Evolutionary conservation across 139 green algal genomes (phyloP).

Genomic region (Chloropicon primus): DNA sequence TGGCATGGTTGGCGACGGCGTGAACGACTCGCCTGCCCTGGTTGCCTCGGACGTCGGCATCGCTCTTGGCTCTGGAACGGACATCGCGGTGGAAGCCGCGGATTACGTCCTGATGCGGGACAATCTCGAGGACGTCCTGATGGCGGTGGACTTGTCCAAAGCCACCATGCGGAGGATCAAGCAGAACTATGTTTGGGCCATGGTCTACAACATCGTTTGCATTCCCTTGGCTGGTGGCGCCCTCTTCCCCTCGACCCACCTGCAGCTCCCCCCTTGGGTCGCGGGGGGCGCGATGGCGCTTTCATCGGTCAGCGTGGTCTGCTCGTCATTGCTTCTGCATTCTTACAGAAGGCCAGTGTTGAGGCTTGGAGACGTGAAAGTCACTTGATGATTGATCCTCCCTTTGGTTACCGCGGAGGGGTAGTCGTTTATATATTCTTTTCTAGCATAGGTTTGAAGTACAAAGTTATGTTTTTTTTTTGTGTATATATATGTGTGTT

Average conservation of each 20-base stretch:
- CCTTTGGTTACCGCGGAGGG: not conserved
- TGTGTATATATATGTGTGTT: no score
- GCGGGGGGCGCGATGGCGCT: conserved; percentile 84
- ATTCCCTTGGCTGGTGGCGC: conserved; percentile 67
- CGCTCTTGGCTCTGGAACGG: conserved; percentile 64
- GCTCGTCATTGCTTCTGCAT: conserved; percentile 60
- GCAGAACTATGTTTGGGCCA: conserved; percentile 86
- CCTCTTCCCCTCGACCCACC: conserved; percentile 45
- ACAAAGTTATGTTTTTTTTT: no score
- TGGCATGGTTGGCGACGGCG: conserved; percentile 94
- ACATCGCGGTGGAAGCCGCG: conserved; percentile 54
- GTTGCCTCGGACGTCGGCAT: conserved; percentile 88
- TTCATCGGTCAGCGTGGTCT: conserved; percentile 72
- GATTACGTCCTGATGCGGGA: conserved; percentile 86
- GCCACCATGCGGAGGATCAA: conserved; percentile 71
- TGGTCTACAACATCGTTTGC: conserved; percentile 86
- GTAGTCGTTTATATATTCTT: not conserved
- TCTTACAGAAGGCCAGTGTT: conserved; percentile 43
- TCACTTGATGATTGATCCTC: not conserved
- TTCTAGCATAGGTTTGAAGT: not conserved
- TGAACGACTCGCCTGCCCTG: conserved; percentile 94
- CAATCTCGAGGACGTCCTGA: conserved; percentile 77
- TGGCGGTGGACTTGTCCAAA: conserved; percentile 71
- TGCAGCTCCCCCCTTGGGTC: conserved; percentile 76
- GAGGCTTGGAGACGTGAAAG: not conserved